Evolutionary conservation across 2,329 filamentous ascomycete genomes (phyloP).

Genomic region (Didymella keratinophila): DNA sequence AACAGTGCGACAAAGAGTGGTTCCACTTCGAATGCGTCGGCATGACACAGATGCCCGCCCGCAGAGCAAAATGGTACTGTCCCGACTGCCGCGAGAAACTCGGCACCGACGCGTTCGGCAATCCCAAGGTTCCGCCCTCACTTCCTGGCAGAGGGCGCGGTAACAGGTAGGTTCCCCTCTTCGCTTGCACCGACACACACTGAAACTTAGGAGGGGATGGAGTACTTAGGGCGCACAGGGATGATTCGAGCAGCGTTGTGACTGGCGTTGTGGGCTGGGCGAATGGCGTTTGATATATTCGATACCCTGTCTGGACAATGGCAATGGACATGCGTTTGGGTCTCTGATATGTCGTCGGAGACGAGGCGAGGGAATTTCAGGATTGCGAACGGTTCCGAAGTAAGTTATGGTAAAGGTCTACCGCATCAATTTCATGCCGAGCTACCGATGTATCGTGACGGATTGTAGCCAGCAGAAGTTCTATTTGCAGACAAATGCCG

Average conservation of each 20-base stretch:
- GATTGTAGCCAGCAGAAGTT: too few relatives aligned
- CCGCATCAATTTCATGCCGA: too few relatives aligned
- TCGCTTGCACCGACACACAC: constrained; percentile 21
- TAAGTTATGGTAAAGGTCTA: too few relatives aligned
- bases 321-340: neutral
- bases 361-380: too few relatives aligned
- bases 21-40: constrained; percentile 83
- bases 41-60: constrained; percentile 68
- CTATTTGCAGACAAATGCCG: too few relatives aligned
- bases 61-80: constrained; percentile 85
- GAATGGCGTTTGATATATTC: constrained; percentile 13
- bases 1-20: constrained; percentile 80
- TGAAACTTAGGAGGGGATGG: constrained; percentile 46
- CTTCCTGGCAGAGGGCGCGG: constrained; percentile 43
- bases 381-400: too few relatives aligned
- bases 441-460: too few relatives aligned
- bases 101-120: constrained; percentile 45
- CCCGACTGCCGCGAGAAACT: constrained; percentile 66
- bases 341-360: too few relatives aligned
- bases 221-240: constrained; percentile 35
- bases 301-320: constrained; percentile 12
- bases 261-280: neutral
- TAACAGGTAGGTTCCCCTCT: constrained; percentile 40
- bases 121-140: constrained; percentile 42
- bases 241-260: neutral